Conservation (phyloP, 768 basidiomycete species). For the Lyophyllum decastes region DNA sequence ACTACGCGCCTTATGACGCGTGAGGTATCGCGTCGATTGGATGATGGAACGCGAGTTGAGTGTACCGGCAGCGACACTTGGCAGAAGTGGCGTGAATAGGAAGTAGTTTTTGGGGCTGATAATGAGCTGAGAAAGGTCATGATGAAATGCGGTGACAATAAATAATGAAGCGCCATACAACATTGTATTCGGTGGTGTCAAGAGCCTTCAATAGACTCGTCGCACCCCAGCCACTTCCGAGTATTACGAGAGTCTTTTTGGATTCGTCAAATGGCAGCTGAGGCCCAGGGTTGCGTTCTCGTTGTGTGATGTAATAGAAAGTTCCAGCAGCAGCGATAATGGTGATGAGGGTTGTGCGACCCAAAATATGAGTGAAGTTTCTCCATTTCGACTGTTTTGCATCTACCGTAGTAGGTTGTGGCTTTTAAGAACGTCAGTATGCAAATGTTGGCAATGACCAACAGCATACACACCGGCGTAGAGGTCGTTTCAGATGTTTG, state of each 20-base stretch:
- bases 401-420: constrained; percentile 12
- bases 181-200: constrained; percentile 94
- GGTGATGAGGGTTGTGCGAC: constrained; percentile 73
- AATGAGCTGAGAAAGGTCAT: constrained; percentile 58
- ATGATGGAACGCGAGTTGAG: constrained; percentile 84
- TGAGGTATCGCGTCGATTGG: constrained; percentile 89
- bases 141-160: not conserved
- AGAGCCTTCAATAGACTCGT: constrained; percentile 89
- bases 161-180: constrained; percentile 49
- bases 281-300: constrained; percentile 76
- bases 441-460: not conserved
- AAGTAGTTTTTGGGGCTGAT: constrained; percentile 98
- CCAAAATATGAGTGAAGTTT: constrained; percentile 57
- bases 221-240: constrained; percentile 97
- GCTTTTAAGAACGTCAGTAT: constrained; percentile 9
- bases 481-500: not conserved
- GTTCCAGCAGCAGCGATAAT: constrained; percentile 57
- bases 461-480: constrained; percentile 1
- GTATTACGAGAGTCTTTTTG: constrained; percentile 92
- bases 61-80: constrained; percentile 95
- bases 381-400: constrained; percentile 39
- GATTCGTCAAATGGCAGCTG: constrained; percentile 85
- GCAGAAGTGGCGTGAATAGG: constrained; percentile 95
- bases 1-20: constrained; percentile 85
- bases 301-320: constrained; percentile 78